A percentile compares a stretch with the other conserved stretches of the same genome.
phyloP scores from a whole-genome alignment of 2,329 filamentous ascomycete species.

The Xylaria digitata region DNA sequence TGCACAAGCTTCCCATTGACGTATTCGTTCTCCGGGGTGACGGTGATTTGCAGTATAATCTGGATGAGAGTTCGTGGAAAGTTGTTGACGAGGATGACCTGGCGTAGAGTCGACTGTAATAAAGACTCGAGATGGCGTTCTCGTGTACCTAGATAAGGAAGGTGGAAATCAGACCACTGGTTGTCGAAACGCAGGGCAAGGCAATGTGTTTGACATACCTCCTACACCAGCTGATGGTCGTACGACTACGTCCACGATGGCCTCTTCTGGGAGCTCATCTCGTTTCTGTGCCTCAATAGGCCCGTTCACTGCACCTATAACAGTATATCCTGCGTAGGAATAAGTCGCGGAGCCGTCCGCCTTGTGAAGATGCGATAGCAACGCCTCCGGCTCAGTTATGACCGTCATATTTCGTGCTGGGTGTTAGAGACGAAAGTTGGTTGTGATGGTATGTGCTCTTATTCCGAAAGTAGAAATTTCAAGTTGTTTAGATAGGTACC shows the following conservation, averaged over 20 bases:
- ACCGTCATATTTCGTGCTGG: constrained; percentile 56
- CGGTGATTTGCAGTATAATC: constrained; percentile 80
- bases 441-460: constrained; percentile 21
- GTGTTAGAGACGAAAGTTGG: constrained; percentile 4
- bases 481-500: constrained; percentile 7
- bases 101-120: constrained; percentile 76
- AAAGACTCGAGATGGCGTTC: constrained; percentile 86
- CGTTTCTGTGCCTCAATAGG: constrained; percentile 89
- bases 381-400: constrained; percentile 61
- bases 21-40: constrained; percentile 75
- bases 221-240: constrained; percentile 86
- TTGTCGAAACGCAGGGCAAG: constrained; percentile 34
- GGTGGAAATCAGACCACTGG: constrained; percentile 25
- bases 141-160: constrained; percentile 65
- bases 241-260: constrained; percentile 88
- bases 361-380: constrained; percentile 71
- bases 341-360: constrained; percentile 85
- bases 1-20: constrained; percentile 69
- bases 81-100: constrained; percentile 78
- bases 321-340: constrained; percentile 78
- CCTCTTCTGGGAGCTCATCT: constrained; percentile 93
- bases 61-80: constrained; percentile 84
- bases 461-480: constrained; percentile 31
- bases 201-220: constrained; percentile 62
- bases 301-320: constrained; percentile 89